Conservation (phyloP, 2,329 filamentous ascomycete species). For the Pseudogymnoascus sp. region DNA sequence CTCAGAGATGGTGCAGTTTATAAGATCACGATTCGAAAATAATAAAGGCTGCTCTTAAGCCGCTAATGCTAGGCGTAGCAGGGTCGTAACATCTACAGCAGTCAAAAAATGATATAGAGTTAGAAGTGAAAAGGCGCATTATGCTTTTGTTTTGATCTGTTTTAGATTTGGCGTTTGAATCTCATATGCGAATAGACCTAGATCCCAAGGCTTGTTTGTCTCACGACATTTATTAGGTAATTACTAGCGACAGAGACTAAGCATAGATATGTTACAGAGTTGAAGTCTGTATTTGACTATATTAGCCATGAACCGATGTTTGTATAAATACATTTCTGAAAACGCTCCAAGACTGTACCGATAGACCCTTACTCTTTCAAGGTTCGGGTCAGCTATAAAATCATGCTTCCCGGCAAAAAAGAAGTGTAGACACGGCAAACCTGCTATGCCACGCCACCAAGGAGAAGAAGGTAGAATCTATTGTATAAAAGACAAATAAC, state of each 20-base stretch:
- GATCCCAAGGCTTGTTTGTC: neutral
- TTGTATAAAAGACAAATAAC: no score
- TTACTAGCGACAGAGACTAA: neutral
- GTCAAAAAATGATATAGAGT: no score
- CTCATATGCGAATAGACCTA: neutral
- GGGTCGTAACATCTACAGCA: neutral
- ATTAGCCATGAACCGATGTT: neutral
- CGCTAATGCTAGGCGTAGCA: neutral
- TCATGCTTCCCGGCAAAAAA: neutral
- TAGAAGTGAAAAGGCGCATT: neutral
- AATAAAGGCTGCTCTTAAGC: neutral
- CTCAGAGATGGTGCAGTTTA: no score
- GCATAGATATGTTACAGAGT: neutral
- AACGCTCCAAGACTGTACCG: neutral
- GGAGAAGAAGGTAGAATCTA: no score
- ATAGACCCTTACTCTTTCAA: neutral
- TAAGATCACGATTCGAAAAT: slow-evolving; percentile 15
- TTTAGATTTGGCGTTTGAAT: neutral
- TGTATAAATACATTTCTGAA: neutral
- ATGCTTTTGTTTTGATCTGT: neutral
- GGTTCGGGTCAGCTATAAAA: neutral
- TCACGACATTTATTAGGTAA: neutral
- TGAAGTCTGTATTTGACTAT: neutral
- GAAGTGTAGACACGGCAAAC: neutral
- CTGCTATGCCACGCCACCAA: no score